Base-by-base conservation (phyloP, 164 flowering plant genomes). In the Chimonanthus praecox region DNA sequence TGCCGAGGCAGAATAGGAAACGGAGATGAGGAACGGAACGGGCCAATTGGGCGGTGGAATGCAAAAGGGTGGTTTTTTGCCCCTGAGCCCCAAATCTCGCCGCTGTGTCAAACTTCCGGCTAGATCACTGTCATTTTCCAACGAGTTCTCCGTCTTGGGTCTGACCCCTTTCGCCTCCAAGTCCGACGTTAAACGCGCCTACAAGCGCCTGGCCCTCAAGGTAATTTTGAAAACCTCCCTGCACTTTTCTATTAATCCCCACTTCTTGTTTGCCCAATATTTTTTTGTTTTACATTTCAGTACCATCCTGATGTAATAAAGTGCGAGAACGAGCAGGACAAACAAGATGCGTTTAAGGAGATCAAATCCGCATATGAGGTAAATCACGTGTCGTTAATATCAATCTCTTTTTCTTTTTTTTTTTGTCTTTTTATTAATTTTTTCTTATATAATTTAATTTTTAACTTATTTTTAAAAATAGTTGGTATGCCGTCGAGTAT, bases 161-260 rank as follows among this genome's bases (percentile, higher is more conserved):
- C 79, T 81, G 18, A 48, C 79, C 4, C 80, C 78, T 4, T 75
- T 73, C 44, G 81, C 83, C 11, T 81, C 83, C 33, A 81, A 81
- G 58, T n/a, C 75, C 54, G 83, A 81, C 71, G 83, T 81, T 69
- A 81, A 81, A 49, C 76, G 46, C n/a, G 83, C 83, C 43, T 80
- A 80, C 75, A 80, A 75, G 69, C 73, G 83, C 66, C 75, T 80
- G 74, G 83, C 83, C 65, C 69, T 81, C 47, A 78, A 81, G 81
- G 83, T 81, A 50, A 6, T 7, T 15, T 5, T 18, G 33, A 43
- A 7, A 20, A 44, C 47, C 45, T 13, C 48, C 4, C 10, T 11
- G 1, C 4, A 51, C 11, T 11, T 0, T n/a, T n/a, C 60, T 54
- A n/a, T 54, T n/a, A 9, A 49, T 54, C 16, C 15, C 5, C 16